Evolutionary conservation across 495 filamentous ascomycete genomes (phyloP).

Genomic region (Talaromyces proteolyticus): DNA sequence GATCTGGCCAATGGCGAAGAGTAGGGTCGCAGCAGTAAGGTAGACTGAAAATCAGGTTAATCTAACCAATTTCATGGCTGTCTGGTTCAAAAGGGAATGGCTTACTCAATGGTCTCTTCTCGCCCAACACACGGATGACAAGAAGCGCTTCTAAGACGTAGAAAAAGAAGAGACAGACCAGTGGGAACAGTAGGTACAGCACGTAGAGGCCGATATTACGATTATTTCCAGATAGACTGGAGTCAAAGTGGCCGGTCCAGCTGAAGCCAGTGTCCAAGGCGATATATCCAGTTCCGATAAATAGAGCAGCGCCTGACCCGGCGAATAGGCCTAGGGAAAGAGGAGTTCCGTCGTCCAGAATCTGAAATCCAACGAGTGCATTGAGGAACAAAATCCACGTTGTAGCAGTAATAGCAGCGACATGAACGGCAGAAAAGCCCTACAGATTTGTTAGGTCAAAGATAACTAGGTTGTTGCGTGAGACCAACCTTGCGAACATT

Average conservation of each 20-base stretch:
- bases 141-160: constrained; percentile 76
- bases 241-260: constrained; percentile 73
- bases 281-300: constrained; percentile 92
- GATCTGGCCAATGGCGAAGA: constrained; percentile 89
- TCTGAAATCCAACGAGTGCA: constrained; percentile 84
- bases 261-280: constrained; percentile 87
- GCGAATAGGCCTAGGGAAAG: constrained; percentile 72
- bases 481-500: constrained; percentile 50
- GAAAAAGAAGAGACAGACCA: constrained; percentile 81
- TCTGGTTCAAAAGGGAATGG: no score
- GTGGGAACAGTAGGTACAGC: constrained; percentile 83
- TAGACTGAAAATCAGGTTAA: constrained; percentile 50
- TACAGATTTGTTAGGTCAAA: constrained; percentile 31
- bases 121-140: constrained; percentile 78
- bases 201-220: constrained; percentile 86
- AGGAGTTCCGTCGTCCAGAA: constrained; percentile 89
- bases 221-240: constrained; percentile 48
- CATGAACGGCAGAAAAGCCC: constrained; percentile 90
- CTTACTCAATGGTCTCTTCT: constrained; percentile 80
- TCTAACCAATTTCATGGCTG: no score
- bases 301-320: constrained; percentile 62
- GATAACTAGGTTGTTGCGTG: constrained; percentile 1
- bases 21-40: constrained; percentile 61
- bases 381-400: constrained; percentile 91
- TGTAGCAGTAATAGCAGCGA: constrained; percentile 82